These are phyloP conservation scores for Epichloe festucae DNA, from an alignment of 2,329 filamentous ascomycete species.

Conservation along the genomic window DNA sequence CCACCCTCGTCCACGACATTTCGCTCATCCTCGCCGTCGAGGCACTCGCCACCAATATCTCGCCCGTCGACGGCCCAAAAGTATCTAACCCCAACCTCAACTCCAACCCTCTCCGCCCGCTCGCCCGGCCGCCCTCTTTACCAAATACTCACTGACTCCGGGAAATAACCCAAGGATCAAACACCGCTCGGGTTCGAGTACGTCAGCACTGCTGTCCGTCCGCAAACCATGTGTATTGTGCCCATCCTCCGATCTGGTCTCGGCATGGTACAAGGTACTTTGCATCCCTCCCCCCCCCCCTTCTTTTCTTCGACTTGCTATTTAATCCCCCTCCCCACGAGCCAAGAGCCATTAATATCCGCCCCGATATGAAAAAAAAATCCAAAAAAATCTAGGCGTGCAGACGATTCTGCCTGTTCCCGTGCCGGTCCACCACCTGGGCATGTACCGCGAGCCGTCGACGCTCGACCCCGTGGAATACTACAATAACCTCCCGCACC, in stretches of 20 bases:
- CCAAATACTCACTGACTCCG: too few species aligned
- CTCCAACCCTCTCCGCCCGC: not conserved
- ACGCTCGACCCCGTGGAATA: slow-evolving; percentile 88
- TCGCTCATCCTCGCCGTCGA: slow-evolving; percentile 70
- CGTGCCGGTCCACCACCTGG: slow-evolving; percentile 82
- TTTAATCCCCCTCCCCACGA: too few species aligned
- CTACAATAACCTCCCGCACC: slow-evolving; percentile 91
- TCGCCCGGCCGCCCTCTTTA: not conserved
- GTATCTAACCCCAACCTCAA: slow-evolving; percentile 31
- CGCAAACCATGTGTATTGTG: slow-evolving; percentile 62
- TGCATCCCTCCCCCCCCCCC: too few species aligned
- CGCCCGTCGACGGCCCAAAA: slow-evolving; percentile 43
- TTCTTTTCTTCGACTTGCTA: too few species aligned
- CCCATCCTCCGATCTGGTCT: slow-evolving; percentile 88
- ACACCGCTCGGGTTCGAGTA: slow-evolving; percentile 72
- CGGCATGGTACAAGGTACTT: slow-evolving; percentile 70
- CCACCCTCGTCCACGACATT: slow-evolving; percentile 75
- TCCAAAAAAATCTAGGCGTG: slow-evolving; percentile 39
- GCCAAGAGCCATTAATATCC: too few species aligned
- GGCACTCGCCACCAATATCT: slow-evolving; percentile 55
- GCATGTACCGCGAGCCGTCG: slow-evolving; percentile 81
- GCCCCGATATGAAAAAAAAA: too few species aligned
- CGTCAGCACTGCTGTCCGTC: slow-evolving; percentile 48
- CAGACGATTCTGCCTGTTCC: slow-evolving; percentile 69
- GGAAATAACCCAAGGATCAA: slow-evolving; percentile 40